phyloP scores from a whole-genome alignment of 2,329 filamentous ascomycete species.

The Diplocarpon rosae region DNA sequence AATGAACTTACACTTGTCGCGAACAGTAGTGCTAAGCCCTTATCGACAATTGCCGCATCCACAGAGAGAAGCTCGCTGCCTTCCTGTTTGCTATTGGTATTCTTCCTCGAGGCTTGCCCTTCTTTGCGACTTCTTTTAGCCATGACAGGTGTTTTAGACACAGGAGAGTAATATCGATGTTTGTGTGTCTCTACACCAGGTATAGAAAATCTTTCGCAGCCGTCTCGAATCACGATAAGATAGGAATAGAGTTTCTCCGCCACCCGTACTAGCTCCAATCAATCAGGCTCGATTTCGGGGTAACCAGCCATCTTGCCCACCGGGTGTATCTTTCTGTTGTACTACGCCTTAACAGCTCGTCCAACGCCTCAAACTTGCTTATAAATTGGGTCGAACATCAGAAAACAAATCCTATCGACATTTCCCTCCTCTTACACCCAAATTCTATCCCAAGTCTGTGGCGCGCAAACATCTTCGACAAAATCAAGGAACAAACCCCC shows the following conservation, averaged over 20 bases:
- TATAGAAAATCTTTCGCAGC: neutral
- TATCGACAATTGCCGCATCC: conserved; percentile 48
- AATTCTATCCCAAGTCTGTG: neutral
- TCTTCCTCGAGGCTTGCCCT: conserved; percentile 15
- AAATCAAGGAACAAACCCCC: no score
- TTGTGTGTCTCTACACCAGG: neutral
- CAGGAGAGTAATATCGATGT: neutral
- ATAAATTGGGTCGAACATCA: neutral
- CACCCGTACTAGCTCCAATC: neutral
- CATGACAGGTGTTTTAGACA: conserved; percentile 16
- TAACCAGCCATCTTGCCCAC: no score
- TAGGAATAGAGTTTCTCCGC: neutral
- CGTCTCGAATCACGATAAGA: no score
- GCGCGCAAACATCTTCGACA: no score
- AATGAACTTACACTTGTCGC: conserved; percentile 51
- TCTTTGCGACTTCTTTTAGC: conserved; percentile 24
- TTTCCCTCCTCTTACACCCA: conserved; percentile 1
- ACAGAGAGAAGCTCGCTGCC: conserved; percentile 26
- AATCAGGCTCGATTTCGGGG: neutral
- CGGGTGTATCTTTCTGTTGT: no score
- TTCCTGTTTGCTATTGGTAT: conserved; percentile 12
- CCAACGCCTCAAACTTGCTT: neutral
- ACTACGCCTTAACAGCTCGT: neutral
- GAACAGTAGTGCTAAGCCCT: conserved; percentile 59
- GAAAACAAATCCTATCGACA: neutral